Conservation (phyloP, 176 grass and related monocot genomes). For the Bolboschoenus planiculmis region DNA sequence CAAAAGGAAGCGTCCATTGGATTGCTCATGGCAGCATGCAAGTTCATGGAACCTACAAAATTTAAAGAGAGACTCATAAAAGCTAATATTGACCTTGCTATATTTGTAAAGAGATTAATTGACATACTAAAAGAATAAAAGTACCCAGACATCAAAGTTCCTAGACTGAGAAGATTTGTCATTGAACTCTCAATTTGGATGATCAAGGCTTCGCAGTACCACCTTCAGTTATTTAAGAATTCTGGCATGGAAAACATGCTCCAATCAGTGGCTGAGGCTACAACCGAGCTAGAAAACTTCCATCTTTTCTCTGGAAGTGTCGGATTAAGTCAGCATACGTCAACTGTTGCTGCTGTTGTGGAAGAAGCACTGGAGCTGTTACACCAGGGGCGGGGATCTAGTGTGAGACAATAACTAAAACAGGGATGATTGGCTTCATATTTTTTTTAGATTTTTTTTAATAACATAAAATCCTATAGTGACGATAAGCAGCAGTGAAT, state of each 20-base stretch:
- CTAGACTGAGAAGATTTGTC: conserved; percentile 40
- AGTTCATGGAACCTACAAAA: conserved; percentile 33
- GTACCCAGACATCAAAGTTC: conserved; percentile 42
- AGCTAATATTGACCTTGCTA: conserved; percentile 2
- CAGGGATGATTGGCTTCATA: not conserved
- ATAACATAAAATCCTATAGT: not conserved
- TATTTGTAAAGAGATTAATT: conserved; percentile 25
- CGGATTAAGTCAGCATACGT: conserved; percentile 39
- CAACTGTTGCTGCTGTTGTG: conserved; percentile 33
- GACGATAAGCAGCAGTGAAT: not conserved
- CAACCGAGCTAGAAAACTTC: conserved; percentile 65
- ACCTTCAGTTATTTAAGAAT: conserved; percentile 17
- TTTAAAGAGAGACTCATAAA: conserved; percentile 9
- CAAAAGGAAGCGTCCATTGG: conserved; percentile 46
- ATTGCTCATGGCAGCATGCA: conserved; percentile 24
- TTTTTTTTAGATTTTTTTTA: not conserved
- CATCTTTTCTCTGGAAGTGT: conserved; percentile 64
- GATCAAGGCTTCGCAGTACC: not conserved
- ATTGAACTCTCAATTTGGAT: conserved; percentile 40
- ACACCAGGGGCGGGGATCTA: not conserved
- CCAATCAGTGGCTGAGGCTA: conserved; percentile 43
- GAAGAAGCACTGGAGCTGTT: conserved; percentile 32
- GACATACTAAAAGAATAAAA: conserved; percentile 27
- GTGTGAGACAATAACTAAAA: not conserved
- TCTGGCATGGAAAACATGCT: conserved; percentile 31